A percentile compares a stretch with the other conserved stretches of the same genome.
phyloP scores from a whole-genome alignment of 345 rosid genomes.

The Camelina neglecta region DNA sequence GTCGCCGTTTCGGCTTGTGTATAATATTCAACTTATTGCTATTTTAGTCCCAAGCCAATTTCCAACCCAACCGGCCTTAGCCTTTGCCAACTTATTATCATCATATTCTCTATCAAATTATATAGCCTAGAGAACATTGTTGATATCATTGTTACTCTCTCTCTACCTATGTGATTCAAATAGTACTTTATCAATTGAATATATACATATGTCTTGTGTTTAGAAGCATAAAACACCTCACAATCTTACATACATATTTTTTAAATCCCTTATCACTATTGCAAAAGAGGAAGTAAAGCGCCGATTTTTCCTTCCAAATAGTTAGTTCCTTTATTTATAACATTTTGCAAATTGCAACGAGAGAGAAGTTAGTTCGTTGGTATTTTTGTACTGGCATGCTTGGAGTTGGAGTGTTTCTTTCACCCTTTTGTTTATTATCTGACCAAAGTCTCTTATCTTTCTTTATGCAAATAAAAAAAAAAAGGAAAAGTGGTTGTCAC shows the following conservation, averaged over 20 bases:
- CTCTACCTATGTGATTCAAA: background rate
- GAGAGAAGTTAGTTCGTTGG: background rate
- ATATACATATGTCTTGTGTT: background rate
- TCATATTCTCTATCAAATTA: background rate
- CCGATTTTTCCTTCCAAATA: background rate
- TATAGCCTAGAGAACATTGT: background rate
- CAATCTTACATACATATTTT: background rate
- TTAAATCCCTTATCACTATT: background rate
- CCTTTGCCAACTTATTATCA: too few relatives aligned
- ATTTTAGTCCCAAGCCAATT: background rate
- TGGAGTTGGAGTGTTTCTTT: background rate
- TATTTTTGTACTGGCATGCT: conserved; percentile 9
- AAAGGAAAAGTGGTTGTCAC: conserved; percentile 17
- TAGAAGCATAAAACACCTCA: background rate
- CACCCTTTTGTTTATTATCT: background rate
- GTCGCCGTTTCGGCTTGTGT: background rate
- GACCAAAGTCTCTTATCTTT: conserved; percentile 18
- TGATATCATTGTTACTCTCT: background rate
- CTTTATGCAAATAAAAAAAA: background rate
- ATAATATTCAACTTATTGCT: background rate
- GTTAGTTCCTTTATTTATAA: background rate
- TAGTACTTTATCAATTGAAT: background rate
- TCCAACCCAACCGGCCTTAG: too few relatives aligned
- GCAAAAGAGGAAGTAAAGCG: background rate
- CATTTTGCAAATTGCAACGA: background rate